Conservation (phyloP, 2,329 filamentous ascomycete species). For the Cladophialophora yegresii region DNA sequence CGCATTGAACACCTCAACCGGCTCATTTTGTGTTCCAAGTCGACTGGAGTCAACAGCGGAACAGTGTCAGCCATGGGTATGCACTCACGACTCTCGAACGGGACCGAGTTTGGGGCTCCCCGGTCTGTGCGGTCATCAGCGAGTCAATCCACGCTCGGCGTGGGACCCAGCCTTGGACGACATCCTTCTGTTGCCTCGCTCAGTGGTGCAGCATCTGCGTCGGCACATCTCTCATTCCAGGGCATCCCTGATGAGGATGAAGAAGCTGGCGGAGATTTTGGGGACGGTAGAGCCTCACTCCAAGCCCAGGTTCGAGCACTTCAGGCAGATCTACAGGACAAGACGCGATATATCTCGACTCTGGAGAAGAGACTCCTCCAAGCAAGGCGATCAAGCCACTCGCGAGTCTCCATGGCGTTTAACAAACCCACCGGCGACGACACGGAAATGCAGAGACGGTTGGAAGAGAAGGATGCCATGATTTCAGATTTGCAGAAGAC, state of each 20-base stretch:
- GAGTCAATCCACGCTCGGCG: conserved; percentile 61
- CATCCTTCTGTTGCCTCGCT: conserved; percentile 68
- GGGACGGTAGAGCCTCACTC: conserved; percentile 79
- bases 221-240: conserved; percentile 40
- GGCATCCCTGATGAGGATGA: conserved; percentile 56
- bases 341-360: conserved; percentile 93
- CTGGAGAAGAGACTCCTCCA: conserved; percentile 90
- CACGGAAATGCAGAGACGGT: conserved; percentile 75
- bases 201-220: conserved; percentile 46
- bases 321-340: conserved; percentile 92
- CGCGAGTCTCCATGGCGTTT: conserved; percentile 76
- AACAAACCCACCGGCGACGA: conserved; percentile 72
- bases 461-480: conserved; percentile 93
- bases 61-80: conserved; percentile 68
- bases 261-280: conserved; percentile 76
- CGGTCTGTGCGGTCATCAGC: conserved; percentile 69
- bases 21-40: conserved; percentile 92
- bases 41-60: conserved; percentile 85
- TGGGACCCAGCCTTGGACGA: conserved; percentile 59
- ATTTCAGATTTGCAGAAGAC: conserved; percentile 94
- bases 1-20: conserved; percentile 96
- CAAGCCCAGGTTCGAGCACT: conserved; percentile 86
- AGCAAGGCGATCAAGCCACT: conserved; percentile 85
- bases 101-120: conserved; percentile 41
- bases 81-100: conserved; percentile 61